These are phyloP conservation scores for Nicotiana noctiflora DNA, from an alignment of 257 asterid genomes.

Conservation along the genomic window DNA sequence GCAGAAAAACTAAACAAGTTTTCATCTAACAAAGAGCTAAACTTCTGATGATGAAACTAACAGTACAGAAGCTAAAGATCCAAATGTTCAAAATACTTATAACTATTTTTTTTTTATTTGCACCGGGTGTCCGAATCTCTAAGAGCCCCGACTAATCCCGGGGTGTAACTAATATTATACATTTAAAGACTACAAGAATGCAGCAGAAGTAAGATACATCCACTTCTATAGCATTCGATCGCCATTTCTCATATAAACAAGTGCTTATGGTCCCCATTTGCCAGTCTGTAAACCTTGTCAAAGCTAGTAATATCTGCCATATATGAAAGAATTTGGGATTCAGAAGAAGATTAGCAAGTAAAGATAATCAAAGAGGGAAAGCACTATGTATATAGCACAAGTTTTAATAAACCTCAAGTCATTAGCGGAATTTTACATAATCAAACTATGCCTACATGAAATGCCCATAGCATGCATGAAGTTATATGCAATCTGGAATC, in stretches of 20 bases:
- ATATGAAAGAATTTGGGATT: background rate
- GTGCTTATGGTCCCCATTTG: slow-evolving; percentile 69
- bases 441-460: background rate
- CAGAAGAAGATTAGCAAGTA: background rate
- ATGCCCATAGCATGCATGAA: background rate
- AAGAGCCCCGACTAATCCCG: too few species aligned
- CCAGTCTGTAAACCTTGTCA: slow-evolving; percentile 58
- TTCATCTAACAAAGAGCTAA: background rate
- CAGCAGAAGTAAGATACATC: background rate
- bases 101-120: too few species aligned
- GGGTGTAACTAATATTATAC: background rate
- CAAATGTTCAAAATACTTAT: background rate
- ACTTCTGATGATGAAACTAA: background rate
- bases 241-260: slow-evolving; percentile 39
- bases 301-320: slow-evolving; percentile 50
- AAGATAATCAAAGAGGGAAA: background rate
- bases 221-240: background rate
- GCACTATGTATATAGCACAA: background rate
- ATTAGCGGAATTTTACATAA: background rate
- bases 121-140: too few species aligned
- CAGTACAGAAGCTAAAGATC: background rate
- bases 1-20: background rate
- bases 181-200: background rate
- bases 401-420: background rate
- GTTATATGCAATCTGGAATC: background rate